These are phyloP conservation scores for Fusarium drepaniforme DNA, from an alignment of 2,329 filamentous ascomycete genomes.

Conservation along the genomic window DNA sequence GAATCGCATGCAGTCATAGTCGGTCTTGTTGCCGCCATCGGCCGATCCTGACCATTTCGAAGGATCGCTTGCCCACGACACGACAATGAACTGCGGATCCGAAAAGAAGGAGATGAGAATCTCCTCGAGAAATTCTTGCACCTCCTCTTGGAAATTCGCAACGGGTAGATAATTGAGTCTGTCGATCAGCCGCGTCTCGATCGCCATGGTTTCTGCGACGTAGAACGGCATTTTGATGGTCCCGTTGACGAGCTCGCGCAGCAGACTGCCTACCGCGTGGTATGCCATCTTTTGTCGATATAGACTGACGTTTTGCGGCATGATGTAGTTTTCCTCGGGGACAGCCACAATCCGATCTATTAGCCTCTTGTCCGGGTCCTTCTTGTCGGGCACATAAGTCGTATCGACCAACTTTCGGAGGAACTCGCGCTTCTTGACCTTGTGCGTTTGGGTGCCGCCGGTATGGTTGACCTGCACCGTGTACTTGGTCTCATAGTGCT, in stretches of 20 bases:
- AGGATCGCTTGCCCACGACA: slow-evolving; percentile 40
- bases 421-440: slow-evolving; percentile 31
- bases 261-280: slow-evolving; percentile 34
- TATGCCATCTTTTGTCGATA: slow-evolving; percentile 40
- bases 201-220: slow-evolving; percentile 30
- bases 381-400: slow-evolving; percentile 15
- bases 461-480: slow-evolving; percentile 40
- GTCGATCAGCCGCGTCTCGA: slow-evolving; percentile 37
- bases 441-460: slow-evolving; percentile 32
- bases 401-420: slow-evolving; percentile 37
- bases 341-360: slow-evolving; percentile 34
- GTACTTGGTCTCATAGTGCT: slow-evolving; percentile 40
- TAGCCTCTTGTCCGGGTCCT: slow-evolving; percentile 30
- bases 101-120: slow-evolving; percentile 42
- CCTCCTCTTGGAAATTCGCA: slow-evolving; percentile 26
- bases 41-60: slow-evolving; percentile 21
- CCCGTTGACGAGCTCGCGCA: slow-evolving; percentile 38
- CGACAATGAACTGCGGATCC: slow-evolving; percentile 40
- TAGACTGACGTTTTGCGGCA: slow-evolving; percentile 25
- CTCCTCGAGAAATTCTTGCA: slow-evolving; percentile 44
- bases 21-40: slow-evolving; percentile 13
- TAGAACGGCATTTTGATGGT: slow-evolving; percentile 39
- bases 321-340: slow-evolving; percentile 36
- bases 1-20: slow-evolving; percentile 33
- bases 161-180: slow-evolving; percentile 39